These are phyloP conservation scores for Ganoderma sinense DNA, from an alignment of 1,284 basidiomycete species.

Conservation along the genomic window DNA sequence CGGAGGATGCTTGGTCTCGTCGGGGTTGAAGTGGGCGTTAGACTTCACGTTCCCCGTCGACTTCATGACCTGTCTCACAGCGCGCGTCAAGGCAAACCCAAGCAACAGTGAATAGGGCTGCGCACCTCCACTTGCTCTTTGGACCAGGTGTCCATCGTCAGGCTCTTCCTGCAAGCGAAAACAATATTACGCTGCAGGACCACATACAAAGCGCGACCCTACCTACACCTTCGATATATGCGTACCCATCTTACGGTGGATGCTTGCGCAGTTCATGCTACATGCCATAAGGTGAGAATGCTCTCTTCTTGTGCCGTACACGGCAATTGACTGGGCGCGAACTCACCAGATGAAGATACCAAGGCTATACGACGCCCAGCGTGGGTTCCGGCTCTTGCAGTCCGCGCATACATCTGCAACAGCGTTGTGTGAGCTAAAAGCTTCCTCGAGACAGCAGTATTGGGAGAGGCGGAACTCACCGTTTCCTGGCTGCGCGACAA, in stretches of 20 bases:
- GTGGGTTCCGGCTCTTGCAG: slow-evolving; percentile 77
- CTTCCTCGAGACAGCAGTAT: slow-evolving; percentile 22
- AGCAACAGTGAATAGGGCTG: slow-evolving; percentile 15
- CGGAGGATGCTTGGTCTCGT: slow-evolving; percentile 78
- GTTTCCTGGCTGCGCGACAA: slow-evolving; percentile 77
- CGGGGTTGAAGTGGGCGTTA: slow-evolving; percentile 78
- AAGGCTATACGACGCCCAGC: slow-evolving; percentile 86
- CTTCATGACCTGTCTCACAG: slow-evolving; percentile 66
- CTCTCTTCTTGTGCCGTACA: slow-evolving; percentile 4
- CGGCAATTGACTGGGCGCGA: slow-evolving; percentile 8
- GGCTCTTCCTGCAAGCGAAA: slow-evolving; percentile 68
- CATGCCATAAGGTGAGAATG: slow-evolving; percentile 10
- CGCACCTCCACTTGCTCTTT: slow-evolving; percentile 86
- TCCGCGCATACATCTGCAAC: slow-evolving; percentile 81
- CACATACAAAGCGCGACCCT: slow-evolving; percentile 22
- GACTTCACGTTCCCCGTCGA: slow-evolving; percentile 80
- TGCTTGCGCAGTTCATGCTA: slow-evolving; percentile 84
- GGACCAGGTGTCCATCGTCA: slow-evolving; percentile 85
- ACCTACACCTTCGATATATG: slow-evolving; percentile 86
- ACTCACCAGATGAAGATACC: slow-evolving; percentile 83
- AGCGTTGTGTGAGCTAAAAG: neutral
- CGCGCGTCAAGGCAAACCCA: slow-evolving; percentile 9
- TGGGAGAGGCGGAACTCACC: slow-evolving; percentile 51
- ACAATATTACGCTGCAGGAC: slow-evolving; percentile 7
- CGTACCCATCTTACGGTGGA: slow-evolving; percentile 90